Evolutionary conservation across 257 asterid genomes (phyloP), one percentile per base, ranked within the genome.

Genomic region (Gynochthodes officinalis): DNA sequence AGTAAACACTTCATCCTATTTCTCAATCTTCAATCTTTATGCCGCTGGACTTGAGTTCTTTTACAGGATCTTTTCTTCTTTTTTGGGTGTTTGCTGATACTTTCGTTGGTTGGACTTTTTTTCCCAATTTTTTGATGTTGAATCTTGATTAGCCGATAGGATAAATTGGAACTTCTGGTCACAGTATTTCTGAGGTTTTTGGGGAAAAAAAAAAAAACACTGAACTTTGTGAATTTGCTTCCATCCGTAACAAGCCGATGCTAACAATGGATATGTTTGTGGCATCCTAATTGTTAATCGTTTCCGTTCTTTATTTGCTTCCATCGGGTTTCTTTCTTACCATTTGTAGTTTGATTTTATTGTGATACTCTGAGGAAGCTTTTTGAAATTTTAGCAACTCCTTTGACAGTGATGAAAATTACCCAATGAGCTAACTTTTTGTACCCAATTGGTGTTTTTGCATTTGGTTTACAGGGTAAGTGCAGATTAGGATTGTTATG

Each of bases 1-100:
- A 94, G 98, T 94, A 91, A 84, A 73, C 76, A 76, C 59, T 63
- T 54, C 71, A 58, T 68, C 77, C 79, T 73, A 6, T 55, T 48
- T 76, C 77, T 79, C 79, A 66, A 48, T 53, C 49, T 67, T 65
- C 18, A 28, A 64, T 75, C 27, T 83, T 67, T 80, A 37, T 37
- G 42, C 42, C 42, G 3, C 42, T 37, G 42, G 3, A 37, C 3
- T 37, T n/a, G n/a, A n/a, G n/a, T 5, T 60, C 21, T 69, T 64
- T 42, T 58, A 32, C 66, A 58, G 8, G 39, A 25, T 74, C 30
- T 39, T 59, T 59, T n/a, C 70, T 64, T 40, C 49, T 77, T 86
- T 57, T 75, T 19, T 46, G 60, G 77, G 67, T 81, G 35, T 79
- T 81, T 76, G 61, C 55, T 70, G 59, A 44, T 39, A 62, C 58